Conservation (phyloP, 768 basidiomycete genomes). For the Phylloporus sp. region DNA sequence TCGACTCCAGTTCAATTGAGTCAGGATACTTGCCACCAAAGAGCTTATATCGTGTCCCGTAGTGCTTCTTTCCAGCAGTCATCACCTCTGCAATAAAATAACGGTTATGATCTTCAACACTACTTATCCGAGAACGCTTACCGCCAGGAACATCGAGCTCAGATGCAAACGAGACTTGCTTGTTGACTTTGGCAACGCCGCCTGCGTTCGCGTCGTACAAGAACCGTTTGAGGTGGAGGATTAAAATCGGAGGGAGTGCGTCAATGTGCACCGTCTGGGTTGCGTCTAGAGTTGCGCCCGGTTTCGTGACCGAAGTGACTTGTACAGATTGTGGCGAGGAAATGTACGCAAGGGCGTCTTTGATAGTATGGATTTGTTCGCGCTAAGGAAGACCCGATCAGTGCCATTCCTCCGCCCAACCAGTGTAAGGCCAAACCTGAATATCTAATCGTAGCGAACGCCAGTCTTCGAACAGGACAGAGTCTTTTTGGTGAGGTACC, state of each 20-base stretch:
- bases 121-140: constrained; percentile 25
- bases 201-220: constrained; percentile 72
- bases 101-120: rapidly evolving
- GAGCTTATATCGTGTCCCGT: constrained; percentile 64
- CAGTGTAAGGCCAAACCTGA: constrained; percentile 44
- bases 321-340: constrained; percentile 80
- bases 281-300: constrained; percentile 65
- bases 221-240: constrained; percentile 90
- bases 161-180: constrained; percentile 72
- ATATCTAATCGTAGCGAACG: constrained; percentile 86
- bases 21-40: constrained; percentile 61
- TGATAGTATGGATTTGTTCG: constrained; percentile 70
- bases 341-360: constrained; percentile 77
- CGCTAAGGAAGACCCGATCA: constrained; percentile 38
- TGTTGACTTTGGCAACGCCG: constrained; percentile 83
- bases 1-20: no score
- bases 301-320: constrained; percentile 51
- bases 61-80: constrained; percentile 46
- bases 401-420: no score
- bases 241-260: constrained; percentile 74
- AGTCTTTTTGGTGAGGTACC: constrained; percentile 80
- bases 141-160: constrained; percentile 75
- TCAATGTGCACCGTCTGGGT: constrained; percentile 75
- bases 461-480: constrained; percentile 89
- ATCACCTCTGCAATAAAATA: constrained; percentile 48